Base-by-base conservation (phyloP, 768 basidiomycete genomes). In the Mycena filopes region DNA sequence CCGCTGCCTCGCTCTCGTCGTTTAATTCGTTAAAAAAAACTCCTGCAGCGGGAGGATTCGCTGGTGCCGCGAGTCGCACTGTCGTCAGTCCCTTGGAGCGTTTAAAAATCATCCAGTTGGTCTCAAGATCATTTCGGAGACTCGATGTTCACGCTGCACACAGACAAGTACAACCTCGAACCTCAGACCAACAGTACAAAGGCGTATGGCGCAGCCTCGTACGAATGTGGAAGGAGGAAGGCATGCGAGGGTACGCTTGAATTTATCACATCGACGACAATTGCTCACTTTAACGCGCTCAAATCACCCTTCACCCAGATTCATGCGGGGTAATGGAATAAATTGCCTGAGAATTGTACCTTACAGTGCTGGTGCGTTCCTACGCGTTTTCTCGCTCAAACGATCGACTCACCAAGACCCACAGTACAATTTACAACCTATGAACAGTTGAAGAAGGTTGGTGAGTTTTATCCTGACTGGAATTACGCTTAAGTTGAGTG, bases 71-170 rank as follows among this genome's bases (percentile, higher is more conserved):
- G 11, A 94, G 92, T 63, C 83, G 96, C 58, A 98, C 96, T 2
- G 93, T 98, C 16, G 97, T 99, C 51, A 91, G 89, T 70, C 97
- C 96, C 12, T 77, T 98, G 16, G 96, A 98, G 72, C 82, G 97
- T 63, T 82, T 99, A 58, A 99, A 99, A 79, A 98, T 99, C 73
- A 98, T 99, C 65, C 91, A 96, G 96, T 96, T 71, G 73, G 93
- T 83, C 51, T 55, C 62, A 36, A 16, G 26, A n/a, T 43, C 58
- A 45, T 49, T 3, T n/a, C n/a, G n/a, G n/a, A n/a, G n/a, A n/a
- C n/a, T n/a, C n/a, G n/a, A 47, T 47, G 28, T 42, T 49, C 36
- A 36, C 10, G 15, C 4, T 41, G 33, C 15, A 28, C 26, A 56
- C 42, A 97, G 96, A 75, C 96, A 98, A 81, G 95, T 95, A n/a